Evolutionary conservation across 345 rosid genomes (phyloP), one percentile per base, ranked within the genome.

Genomic region (Populus pruinosa): DNA sequence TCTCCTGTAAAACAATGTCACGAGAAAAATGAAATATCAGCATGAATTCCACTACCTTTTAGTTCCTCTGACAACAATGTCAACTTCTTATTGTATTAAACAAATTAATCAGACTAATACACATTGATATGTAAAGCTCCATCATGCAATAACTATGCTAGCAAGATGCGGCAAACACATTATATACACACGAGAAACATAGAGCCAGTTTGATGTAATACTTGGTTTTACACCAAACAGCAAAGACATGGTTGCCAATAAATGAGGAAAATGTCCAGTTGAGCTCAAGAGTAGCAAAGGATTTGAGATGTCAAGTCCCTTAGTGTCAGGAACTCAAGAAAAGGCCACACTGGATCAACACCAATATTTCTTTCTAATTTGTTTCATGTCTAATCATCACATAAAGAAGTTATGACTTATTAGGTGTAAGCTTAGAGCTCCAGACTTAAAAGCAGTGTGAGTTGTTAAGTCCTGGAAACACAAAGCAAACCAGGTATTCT

Each of bases 1-100:
- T 93, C 83, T 82, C 95, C 99, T 96, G 91, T 80, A 87, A 78
- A 68, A 27, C 64, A 77, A 80, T 21, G 39, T 14, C 44, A 47
- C 35, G 23, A 70, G 3, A 44, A 50, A 23, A 47, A 72, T 39
- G 18, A 69, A 55, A 66, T 72, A 71, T 77, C 67, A 78, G 43
- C 18, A 10, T 49, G 64, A 67, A 25, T n/a, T 71, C 36, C 41
- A 56, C 17, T 4, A 49, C 20, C 29, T 27, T 21, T n/a, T 11
- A 65, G 66, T 29, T 41, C 62, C 17, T 65, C 76, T 18, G 49
- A 78, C 20, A 59, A 23, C 27, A 59, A 59, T 59, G 29, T 23
- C 27, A 59, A 10, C 29, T n/a, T 9, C 64, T n/a, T 23, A 59
- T 59, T 23, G 27, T 1, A 59, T 11, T 23, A 59, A 59, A 1